Conservation (phyloP, 2,329 filamentous ascomycete species). For the Hymenoscyphus albidus region DNA sequence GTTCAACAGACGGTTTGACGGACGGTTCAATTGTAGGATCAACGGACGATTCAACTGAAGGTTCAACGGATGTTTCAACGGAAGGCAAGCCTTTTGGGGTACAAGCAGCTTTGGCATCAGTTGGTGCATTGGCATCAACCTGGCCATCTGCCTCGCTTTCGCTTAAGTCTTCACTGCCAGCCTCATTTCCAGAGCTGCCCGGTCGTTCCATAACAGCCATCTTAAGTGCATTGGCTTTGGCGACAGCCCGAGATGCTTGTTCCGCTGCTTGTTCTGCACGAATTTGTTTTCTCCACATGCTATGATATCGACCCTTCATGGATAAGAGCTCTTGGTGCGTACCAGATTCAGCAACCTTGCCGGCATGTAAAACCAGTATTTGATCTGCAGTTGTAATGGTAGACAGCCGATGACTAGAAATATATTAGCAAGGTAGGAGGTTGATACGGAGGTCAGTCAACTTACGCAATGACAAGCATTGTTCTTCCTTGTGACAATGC, state of each 20-base stretch:
- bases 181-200: slow-evolving; percentile 29
- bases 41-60: too few species aligned
- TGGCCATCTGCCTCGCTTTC: slow-evolving; percentile 28
- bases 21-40: too few species aligned
- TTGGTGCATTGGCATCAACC: neutral
- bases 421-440: slow-evolving; percentile 74
- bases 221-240: slow-evolving; percentile 32
- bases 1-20: too few species aligned
- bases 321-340: slow-evolving; percentile 73
- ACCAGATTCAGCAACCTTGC: slow-evolving; percentile 72
- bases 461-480: slow-evolving; percentile 89
- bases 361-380: slow-evolving; percentile 76
- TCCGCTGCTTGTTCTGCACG: slow-evolving; percentile 68
- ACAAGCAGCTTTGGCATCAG: slow-evolving; percentile 11
- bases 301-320: slow-evolving; percentile 66
- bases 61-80: too few species aligned
- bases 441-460: slow-evolving; percentile 46
- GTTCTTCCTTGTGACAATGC: slow-evolving; percentile 82
- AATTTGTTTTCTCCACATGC: slow-evolving; percentile 89
- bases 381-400: slow-evolving; percentile 90
- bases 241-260: slow-evolving; percentile 42
- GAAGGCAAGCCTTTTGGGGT: too few species aligned
- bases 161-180: slow-evolving; percentile 29
- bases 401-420: slow-evolving; percentile 67
- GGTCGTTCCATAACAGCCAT: slow-evolving; percentile 30